Evolutionary conservation across 2,329 filamentous ascomycete genomes (phyloP), one percentile per base, ranked within the genome.

Genomic region (Pestalotiopsis sp.): DNA sequence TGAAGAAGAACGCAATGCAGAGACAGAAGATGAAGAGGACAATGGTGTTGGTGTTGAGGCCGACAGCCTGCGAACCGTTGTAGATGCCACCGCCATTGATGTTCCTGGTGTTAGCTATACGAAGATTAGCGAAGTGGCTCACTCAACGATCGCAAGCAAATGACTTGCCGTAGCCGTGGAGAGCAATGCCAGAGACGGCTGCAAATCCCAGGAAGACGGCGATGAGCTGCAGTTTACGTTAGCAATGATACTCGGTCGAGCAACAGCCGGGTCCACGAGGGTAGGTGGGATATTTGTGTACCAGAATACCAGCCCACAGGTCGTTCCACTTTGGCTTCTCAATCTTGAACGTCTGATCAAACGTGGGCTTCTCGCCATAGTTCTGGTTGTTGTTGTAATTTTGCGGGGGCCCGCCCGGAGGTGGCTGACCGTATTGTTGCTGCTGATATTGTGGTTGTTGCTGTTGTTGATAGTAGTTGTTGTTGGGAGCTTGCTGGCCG

Each of bases 261-360:
- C 4, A 41, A 39, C 1, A 45, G 39, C 41, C n/a, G 13, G 14
- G 17, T 9, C 17, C 12, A 25, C 1, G 59, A 49, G n/a, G 4
- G 27, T 3, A 9, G 6, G 45, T 20, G 45, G 4, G 49, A 39
- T 17, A 20, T 52, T 62, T 14, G 79, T 85, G 17, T 79, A 92
- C 91, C 76, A 98, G 82, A 56, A 97, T 82, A 3, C 92, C 94
- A 3, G 95, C 95, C 95, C 95, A 98, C 31, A 93, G 77, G 78
- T 98, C 95, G 76, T 98, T 93, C 82, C 87, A 97, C 79, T 95
- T 97, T n/a, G 94, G 94, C 71, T 84, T 90, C 65, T 93, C 88
- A 66, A 98, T 80, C 80, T 91, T 91, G 85, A 98, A 98, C 1
- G 90, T 88, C 76, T 98, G 88, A 23, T 95, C 90, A 77, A 97